Evolutionary conservation across 495 filamentous ascomycete genomes (phyloP), one percentile per base, ranked within the genome.

Genomic region (Extremus antarcticus): DNA sequence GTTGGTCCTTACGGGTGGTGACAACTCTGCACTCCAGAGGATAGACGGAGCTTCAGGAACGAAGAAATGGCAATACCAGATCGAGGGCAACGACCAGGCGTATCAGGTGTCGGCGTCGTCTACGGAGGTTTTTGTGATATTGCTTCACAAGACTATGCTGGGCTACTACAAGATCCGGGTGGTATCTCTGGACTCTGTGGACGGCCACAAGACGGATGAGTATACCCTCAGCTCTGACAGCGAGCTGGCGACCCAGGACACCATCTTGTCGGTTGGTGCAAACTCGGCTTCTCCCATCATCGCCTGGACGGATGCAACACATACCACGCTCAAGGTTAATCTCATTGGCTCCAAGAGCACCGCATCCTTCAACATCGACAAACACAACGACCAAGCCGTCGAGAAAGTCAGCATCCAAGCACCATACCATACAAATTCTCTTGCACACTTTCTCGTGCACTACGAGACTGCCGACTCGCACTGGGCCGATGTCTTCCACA

Each of bases 401-500:
- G 69, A 80, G 11, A 72, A 77, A 25, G 81, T 96, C 35, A 75
- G 74, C 8, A 69, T 96, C 21, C 86, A 94, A 65, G 84, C 88
- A 15, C 80, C 87, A 3, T 78, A 80, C 50, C 73, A 83, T 50
- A 70, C 82, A 23, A 83, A 83, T 65, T 83, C 85, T 25, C 71
- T 79, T 22, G 75, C 87, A 2, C 85, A 94, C 73, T 87, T 95
- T 69, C 70, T 96, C 41, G 86, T 96, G 8, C 86, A 95, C 56
- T 92, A 78, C 66, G 78, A 83, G 63, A 87, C 87, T 0, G 69
- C 70, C 2, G 76, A 73, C 15, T 80, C 80, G 16, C 84, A 90
- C 63, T 87, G 83, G 74, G 90, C 87, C 3, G 86, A 92, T 57
- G 85, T 95, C 25, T 96, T 82, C 65, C 88, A 92, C 59, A 75